Percentiles rank a stretch among this genome's conserved stretches.
Evolutionary conservation across 306 rosid species (phyloP).

Genomic region (Astragalus membranaceus): DNA sequence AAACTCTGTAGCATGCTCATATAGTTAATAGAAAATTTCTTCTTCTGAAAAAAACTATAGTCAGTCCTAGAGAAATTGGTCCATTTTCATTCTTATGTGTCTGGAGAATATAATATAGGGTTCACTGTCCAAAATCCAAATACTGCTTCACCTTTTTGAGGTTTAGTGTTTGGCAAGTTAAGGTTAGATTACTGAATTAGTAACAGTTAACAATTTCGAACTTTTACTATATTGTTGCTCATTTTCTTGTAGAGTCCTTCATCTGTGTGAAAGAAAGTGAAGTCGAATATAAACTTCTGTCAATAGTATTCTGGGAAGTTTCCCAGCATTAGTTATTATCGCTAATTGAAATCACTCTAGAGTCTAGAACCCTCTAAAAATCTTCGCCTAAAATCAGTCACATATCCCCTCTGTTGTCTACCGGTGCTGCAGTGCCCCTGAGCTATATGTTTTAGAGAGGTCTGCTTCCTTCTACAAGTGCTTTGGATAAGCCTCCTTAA

Average conservation of each 20-base stretch:
- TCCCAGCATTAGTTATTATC: neutral
- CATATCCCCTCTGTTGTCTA: neutral
- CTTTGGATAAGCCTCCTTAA: neutral
- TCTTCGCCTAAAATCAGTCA: neutral
- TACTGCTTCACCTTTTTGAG: neutral
- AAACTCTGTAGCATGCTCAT: neutral
- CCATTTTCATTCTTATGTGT: neutral
- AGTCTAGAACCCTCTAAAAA: neutral
- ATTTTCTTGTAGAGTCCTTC: neutral
- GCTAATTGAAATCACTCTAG: neutral
- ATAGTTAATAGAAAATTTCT: neutral
- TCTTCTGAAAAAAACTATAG: neutral
- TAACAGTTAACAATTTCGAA: neutral
- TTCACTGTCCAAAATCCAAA: neutral
- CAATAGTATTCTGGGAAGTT: neutral
- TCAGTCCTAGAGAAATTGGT: neutral
- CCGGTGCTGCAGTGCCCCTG: neutral
- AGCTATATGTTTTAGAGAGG: neutral
- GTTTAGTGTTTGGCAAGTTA: neutral
- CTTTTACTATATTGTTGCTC: neutral
- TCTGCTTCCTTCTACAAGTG: neutral
- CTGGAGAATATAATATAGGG: neutral
- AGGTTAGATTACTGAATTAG: neutral
- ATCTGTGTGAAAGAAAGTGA: neutral
- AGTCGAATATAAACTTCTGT: neutral